These are phyloP conservation scores for Gloeostereum incarnatum DNA, from an alignment of 768 basidiomycete species.

Conservation along the genomic window DNA sequence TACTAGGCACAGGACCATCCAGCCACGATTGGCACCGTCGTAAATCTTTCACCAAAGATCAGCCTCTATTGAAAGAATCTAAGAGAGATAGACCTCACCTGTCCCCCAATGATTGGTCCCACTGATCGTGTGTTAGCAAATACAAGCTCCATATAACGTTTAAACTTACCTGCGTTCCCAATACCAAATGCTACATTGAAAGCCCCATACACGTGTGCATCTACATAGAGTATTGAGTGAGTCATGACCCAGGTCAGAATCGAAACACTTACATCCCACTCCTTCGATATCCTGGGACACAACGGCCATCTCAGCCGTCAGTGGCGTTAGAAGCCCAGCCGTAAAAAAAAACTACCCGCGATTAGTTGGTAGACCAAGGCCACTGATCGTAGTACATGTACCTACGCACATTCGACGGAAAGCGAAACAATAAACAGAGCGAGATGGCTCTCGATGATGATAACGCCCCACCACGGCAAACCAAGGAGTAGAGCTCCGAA, in stretches of 20 bases:
- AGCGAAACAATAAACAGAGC: slow-evolving; percentile 37
- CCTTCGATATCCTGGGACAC: slow-evolving; percentile 49
- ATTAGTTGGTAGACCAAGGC: slow-evolving; percentile 2
- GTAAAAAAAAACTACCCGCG: slow-evolving; percentile 62
- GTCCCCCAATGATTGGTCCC: no score
- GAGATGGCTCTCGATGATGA: slow-evolving; percentile 37
- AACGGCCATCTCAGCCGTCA: slow-evolving; percentile 59
- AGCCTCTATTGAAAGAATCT: no score
- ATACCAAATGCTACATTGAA: slow-evolving; percentile 68
- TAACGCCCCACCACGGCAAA: slow-evolving; percentile 54
- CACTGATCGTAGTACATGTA: neutral
- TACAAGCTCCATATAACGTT: no score
- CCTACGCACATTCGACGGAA: slow-evolving; percentile 45
- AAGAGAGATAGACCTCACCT: no score
- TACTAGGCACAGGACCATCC: no score
- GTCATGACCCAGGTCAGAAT: slow-evolving; percentile 3
- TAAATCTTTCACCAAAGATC: no score
- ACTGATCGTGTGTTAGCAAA: no score
- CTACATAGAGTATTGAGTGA: slow-evolving; percentile 26
- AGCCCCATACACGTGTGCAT: slow-evolving; percentile 66
- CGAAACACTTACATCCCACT: slow-evolving; percentile 48
- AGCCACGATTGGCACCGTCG: no score
- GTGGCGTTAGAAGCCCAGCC: slow-evolving; percentile 47
- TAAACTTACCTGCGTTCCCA: no score
- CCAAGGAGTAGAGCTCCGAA: slow-evolving; percentile 36